Conservation (phyloP, 2,329 filamentous ascomycete genomes). For the Chalaropsis ovoidea region DNA sequence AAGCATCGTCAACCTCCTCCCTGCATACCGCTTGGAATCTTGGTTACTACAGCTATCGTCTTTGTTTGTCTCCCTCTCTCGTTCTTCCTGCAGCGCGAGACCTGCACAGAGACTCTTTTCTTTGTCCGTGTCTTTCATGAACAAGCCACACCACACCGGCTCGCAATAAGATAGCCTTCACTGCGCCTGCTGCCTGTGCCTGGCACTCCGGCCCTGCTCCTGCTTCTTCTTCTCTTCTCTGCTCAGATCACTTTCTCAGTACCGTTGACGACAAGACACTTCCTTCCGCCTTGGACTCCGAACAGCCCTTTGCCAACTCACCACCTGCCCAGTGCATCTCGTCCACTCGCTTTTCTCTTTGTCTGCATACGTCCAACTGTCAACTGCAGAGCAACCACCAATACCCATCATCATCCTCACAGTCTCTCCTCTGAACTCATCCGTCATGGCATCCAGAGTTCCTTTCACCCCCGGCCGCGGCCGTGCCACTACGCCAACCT, state of each 20-base stretch:
- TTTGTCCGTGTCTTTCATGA: neutral
- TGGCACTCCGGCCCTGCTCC: neutral
- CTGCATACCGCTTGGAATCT: slow-evolving; percentile 16
- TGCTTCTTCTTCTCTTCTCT: slow-evolving; percentile 5
- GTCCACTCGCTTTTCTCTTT: slow-evolving; percentile 14
- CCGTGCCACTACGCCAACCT: slow-evolving; percentile 49
- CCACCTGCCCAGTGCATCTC: slow-evolving; percentile 9
- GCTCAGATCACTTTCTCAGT: neutral
- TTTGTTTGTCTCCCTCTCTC: slow-evolving; percentile 10
- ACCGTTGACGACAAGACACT: neutral
- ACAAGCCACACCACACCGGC: neutral
- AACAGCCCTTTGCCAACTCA: neutral
- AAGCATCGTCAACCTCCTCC: slow-evolving; percentile 2
- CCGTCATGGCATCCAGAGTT: slow-evolving; percentile 31
- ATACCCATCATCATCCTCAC: neutral
- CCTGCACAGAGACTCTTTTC: neutral
- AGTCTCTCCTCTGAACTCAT: neutral
- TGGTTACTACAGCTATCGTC: slow-evolving; percentile 20
- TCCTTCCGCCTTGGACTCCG: neutral
- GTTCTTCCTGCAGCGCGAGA: slow-evolving; percentile 12
- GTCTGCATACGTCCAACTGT: neutral
- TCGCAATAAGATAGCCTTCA: slow-evolving; percentile 5
- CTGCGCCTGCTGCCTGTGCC: neutral
- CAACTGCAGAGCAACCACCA: neutral
- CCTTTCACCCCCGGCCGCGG: slow-evolving; percentile 28